Evolutionary conservation across 2,329 filamentous ascomycete genomes (phyloP), one percentile per base, ranked within the genome.

Genomic region (Aspergillus nomiae): DNA sequence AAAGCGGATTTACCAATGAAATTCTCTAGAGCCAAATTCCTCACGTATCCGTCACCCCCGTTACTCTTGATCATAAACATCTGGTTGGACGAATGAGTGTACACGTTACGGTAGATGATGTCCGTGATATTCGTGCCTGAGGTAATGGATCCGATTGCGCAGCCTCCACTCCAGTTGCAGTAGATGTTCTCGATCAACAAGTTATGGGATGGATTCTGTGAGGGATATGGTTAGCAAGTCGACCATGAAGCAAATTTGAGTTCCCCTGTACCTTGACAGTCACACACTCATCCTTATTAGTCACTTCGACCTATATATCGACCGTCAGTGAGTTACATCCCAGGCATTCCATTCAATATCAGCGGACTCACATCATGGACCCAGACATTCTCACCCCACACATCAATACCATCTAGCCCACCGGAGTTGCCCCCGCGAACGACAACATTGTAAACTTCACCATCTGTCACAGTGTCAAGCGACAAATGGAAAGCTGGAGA

Each of bases 41-140:
- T 78, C 11, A 87, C 80, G 4, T 75, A 79, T 19, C 86, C 86
- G 60, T 71, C 79, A 41, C 86, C 86, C 45, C 86, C 86, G 67
- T 86, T 84, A 54, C 81, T 83, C 74, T 88, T 89, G 77, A 88
- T 83, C 83, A 86, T 85, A 74, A 83, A 81, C 85, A 87, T 87
- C 69, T 88, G 84, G 78, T 87, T 88, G 10, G 82, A 83, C 32
- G 80, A 76, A 74, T 79, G 82, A 30, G 85, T 87, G 77, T 87
- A 87, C 64, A 87, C 71, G 69, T 87, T 86, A 66, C 77, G 76
- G 76, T 87, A 88, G 36, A 76, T 73, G 63, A 88, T 79, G 61
- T 84, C 75, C 46, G 80, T 81, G 70, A 87, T 83, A 63, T 82
- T 77, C 26, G 77, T 83, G 61, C 81, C 79, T 12, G 75, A 73